Conservation (phyloP, 169 alveolate genomes). For the Eimeria acervulina region DNA sequence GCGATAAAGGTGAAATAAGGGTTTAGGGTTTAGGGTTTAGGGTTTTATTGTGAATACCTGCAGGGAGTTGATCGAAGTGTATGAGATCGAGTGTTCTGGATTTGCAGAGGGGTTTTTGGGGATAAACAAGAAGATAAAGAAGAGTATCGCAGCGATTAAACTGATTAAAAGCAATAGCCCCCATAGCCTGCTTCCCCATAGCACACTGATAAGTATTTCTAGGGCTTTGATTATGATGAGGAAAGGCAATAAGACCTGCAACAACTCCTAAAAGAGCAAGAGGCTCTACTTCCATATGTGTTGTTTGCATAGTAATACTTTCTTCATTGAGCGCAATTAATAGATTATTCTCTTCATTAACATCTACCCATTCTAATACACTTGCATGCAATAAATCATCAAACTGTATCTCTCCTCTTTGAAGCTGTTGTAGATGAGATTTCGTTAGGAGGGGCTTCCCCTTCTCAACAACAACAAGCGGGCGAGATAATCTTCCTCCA, state of each 20-base stretch:
- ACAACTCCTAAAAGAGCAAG: conserved; percentile 98
- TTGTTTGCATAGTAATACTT: conserved; percentile 94
- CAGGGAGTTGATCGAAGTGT: conserved; percentile 98
- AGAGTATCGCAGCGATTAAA: conserved; percentile 82
- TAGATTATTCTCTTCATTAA: conserved; percentile 99
- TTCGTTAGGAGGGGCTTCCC: conserved; percentile 91
- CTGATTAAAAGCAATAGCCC: conserved; percentile 98
- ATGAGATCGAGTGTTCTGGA: conserved; percentile 97
- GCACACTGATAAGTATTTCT: conserved; percentile 99
- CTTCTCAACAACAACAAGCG: conserved; percentile 98
- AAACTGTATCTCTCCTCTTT: conserved; percentile 92
- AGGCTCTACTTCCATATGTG: conserved; percentile 99
- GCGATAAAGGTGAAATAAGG: too few species aligned
- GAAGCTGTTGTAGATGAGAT: conserved; percentile 87
- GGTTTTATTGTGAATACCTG: conserved; percentile 92
- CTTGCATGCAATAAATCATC: conserved; percentile 94
- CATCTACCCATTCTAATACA: conserved; percentile 99
- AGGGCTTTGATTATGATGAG: conserved; percentile 99
- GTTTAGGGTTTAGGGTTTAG: too few species aligned
- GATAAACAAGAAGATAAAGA: conserved; percentile 95
- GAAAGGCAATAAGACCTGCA: conserved; percentile 99
- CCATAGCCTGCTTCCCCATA: conserved; percentile 99
- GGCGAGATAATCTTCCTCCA: conserved; percentile 99
- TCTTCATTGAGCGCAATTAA: conserved; percentile 96
- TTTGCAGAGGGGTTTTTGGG: conserved; percentile 99